These are phyloP conservation scores for Claviceps digitariae DNA, from an alignment of 2,329 filamentous ascomycete species.

Conservation along the genomic window DNA sequence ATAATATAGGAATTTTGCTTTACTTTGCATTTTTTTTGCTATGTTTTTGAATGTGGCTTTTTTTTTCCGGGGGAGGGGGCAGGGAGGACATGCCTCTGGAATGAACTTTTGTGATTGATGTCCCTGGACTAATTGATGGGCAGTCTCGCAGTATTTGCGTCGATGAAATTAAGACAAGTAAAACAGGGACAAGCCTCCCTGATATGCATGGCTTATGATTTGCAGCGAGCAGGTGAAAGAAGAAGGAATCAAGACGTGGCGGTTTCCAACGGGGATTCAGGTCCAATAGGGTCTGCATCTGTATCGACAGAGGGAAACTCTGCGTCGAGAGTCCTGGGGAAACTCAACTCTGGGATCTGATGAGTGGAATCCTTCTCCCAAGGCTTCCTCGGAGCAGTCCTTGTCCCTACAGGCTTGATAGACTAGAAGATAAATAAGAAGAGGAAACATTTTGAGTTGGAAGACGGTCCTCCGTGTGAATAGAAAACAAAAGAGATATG, in stretches of 20 bases:
- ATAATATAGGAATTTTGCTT: slow-evolving; percentile 10
- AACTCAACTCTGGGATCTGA: slow-evolving; percentile 8
- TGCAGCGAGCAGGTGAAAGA: neutral
- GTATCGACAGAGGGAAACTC: slow-evolving; percentile 24
- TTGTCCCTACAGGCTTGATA: slow-evolving; percentile 33
- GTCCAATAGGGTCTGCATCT: neutral
- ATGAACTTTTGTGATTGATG: neutral
- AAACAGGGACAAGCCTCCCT: neutral
- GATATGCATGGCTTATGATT: neutral
- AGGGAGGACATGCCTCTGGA: neutral
- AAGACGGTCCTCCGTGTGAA: too few relatives aligned
- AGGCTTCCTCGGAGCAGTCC: slow-evolving; percentile 44
- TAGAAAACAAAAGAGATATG: neutral
- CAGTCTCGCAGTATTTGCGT: too few relatives aligned
- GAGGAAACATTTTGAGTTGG: neutral
- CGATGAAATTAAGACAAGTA: too few relatives aligned
- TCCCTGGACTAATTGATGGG: neutral
- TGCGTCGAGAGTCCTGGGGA: slow-evolving; percentile 17
- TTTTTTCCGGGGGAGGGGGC: neutral
- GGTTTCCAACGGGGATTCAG: neutral
- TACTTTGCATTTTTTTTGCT: slow-evolving; percentile 3
- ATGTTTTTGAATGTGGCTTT: neutral
- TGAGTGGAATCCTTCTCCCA: slow-evolving; percentile 55
- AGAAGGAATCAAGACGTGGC: neutral
- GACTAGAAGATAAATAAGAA: slow-evolving; percentile 17